Base-by-base conservation (phyloP, 495 filamentous ascomycete species). In the Penicillium paxilli region DNA sequence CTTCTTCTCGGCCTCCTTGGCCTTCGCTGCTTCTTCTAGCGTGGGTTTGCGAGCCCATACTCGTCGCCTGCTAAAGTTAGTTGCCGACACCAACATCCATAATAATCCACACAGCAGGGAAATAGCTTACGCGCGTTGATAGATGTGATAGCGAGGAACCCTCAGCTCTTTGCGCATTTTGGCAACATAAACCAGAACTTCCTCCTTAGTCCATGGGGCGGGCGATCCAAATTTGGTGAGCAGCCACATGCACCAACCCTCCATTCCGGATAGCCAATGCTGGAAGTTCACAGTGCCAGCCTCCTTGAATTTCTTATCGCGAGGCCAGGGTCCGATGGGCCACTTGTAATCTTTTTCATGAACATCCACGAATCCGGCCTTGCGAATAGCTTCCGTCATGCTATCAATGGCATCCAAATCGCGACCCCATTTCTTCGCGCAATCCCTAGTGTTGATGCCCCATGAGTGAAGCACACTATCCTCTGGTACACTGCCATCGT, bases 321-420 rank as follows among this genome's bases (percentile, higher is more conserved):
- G 82, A 6, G 86, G 75, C 87, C 88, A 90, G 1, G 80, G 76
- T 1, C 86, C 86, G 51, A 87, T 75, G 9, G 87, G 88, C 57
- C 87, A 74, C 47, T 87, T 85, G 53, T 84, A 84, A 6, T 75
- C 61, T 17, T 71, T 71, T 56, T 68, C 58, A 10, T 64, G 60
- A 17, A 76, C 57, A 37, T 76, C 67, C 23, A 57, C 57, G 48
- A 76, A 75, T 4, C 71, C 73, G 2, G 70, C 68, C 9, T 64
- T 64, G 38, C 59, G 58, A 24, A 73, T 61, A 45, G 53, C 55
- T 2, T 42, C 38, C 7, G 52, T 38, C 47, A 72, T 53, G 7
- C 62, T 54, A 17, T 60, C 45, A 28, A 58, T 46, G 14, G 54
- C 60, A 30, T 60, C 47, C 38, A 51, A 37, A 19, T 44, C 30